Evolutionary conservation across 2,329 filamentous ascomycete species (phyloP), one percentile per base, ranked within the genome.

Genomic region (Aspergillus novoparasiticus): DNA sequence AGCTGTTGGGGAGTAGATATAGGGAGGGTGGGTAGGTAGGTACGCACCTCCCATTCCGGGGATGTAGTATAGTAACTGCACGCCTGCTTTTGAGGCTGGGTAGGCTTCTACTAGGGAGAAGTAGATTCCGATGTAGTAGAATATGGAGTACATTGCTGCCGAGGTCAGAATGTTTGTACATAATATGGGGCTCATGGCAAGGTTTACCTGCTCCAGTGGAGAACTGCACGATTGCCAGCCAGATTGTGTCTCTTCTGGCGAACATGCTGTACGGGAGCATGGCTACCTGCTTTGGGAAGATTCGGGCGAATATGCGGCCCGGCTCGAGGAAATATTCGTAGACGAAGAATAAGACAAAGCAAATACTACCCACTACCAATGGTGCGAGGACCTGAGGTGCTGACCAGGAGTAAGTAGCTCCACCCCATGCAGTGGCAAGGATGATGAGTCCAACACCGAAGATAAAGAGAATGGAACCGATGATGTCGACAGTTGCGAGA

Each of bases 111-210:
- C 88, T 19, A 89, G 76, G 2, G 86, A 85, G 72, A 90, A 91
- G 74, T 90, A 91, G 21, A 90, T 83, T 19, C 86, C 86, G 67
- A 89, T 86, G 68, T 90, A 91, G 73, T 91, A 91, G 66, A 90
- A 85, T 1, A 88, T 85, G 14, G 83, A 79, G 72, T 83, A 83
- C 66, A 82, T 74, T 0, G 77, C 71, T 70, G 53, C 46, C 1
- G 32, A 21, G 36, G 51, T 26, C 58, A 60, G 28, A 46, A 45
- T 21, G 41, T 12, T 19, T 63, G 59, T 4, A 86, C 82, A 14
- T 81, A 75, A 67, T 46, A 46, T 23, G 61, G 79, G 28, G 51
- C 26, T 21, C 10, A 23, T 30, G 6, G 11, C 14, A 4, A 21
- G 6, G 16, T 64, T 80, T 72, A 19, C 77, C 70, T 68, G 86